phyloP scores from a whole-genome alignment of 768 basidiomycete genomes.

The Cystobasidium ongulense region DNA sequence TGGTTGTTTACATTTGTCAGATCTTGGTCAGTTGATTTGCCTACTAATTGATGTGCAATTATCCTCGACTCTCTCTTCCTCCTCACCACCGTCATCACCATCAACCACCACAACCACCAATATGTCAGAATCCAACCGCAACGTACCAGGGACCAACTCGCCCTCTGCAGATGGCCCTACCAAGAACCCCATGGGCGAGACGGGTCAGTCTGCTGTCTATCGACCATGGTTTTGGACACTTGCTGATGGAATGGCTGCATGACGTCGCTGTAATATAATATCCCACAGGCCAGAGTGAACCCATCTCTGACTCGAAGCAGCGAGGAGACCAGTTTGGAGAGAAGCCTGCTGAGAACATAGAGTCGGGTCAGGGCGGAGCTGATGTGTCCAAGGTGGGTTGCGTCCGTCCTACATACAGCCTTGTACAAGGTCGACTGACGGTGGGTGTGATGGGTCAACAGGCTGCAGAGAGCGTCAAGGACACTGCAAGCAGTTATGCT shows the following conservation, averaged over 20 bases:
- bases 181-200: constrained; percentile 9
- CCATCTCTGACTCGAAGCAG: constrained; percentile 19
- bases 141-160: constrained; percentile 3
- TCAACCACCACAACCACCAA: not conserved
- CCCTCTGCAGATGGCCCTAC: not conserved
- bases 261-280: not conserved
- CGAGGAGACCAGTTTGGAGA: constrained; percentile 6
- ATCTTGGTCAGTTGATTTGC: too few species aligned
- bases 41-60: too few species aligned
- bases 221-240: not conserved
- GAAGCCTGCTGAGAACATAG: not conserved
- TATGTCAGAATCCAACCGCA: not conserved
- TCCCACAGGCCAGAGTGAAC: constrained; percentile 3
- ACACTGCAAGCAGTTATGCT: not conserved
- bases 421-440: not conserved
- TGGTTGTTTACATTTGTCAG: too few species aligned
- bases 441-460: not conserved
- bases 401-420: not conserved
- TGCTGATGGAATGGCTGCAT: too few species aligned
- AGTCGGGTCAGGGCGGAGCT: not conserved
- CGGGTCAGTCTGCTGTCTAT: not conserved
- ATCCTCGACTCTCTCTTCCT: too few species aligned
- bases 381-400: constrained; percentile 7
- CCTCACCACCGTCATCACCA: too few species aligned
- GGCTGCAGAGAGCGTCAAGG: not conserved